Base-by-base conservation (phyloP, 805 yeast species). In the Metschnikowia noctiluminum region DNA sequence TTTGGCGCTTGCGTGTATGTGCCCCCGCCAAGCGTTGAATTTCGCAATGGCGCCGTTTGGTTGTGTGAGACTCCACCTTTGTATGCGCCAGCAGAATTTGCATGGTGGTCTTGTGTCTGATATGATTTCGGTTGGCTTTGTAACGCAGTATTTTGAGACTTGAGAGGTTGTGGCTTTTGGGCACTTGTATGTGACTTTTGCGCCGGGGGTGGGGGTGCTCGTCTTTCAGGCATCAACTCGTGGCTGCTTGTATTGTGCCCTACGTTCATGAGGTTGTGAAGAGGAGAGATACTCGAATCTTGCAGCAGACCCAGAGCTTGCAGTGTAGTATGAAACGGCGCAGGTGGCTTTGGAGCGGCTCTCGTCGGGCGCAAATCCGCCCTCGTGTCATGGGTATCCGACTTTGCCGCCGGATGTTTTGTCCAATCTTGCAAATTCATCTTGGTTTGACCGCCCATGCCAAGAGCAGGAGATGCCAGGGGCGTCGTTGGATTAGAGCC, bases 181-280 rank as follows among this genome's bases (percentile, higher is more conserved):
- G 41, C 10, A 32, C 34, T 31, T 7, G 28, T 26, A 14, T 12
- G 40, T 16, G 13, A 37, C 34, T 26, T n/a, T 32, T 50, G 51
- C 14, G 38, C 50, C 2, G 82, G 83, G 2, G 83, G 84, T 7
- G 80, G 73, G 6, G 85, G 85, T 1, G 85, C 84, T 49, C 70
- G 72, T 64, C 85, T 71, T 55, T 66, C 66, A 7, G 84, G 83
- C 2, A 74, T 64, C 49, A 79, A 58, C 30, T 68, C 76, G 11
- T 41, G 38, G 21, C 40, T 41, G 41, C 14, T 38, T 31, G 49
- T 38, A 34, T 16, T 41, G 7, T 27, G 42, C 7, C 64, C 53
- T 21, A 62, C 62, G 42, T 57, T 38, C 53, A 70, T 52, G 48
- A 72, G 62, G 41, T 62, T 63, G 41, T 61, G 63, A 40, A 71